These are phyloP conservation scores for Rutstroemia sydowiana DNA, from an alignment of 2,329 filamentous ascomycete genomes.

Conservation along the genomic window DNA sequence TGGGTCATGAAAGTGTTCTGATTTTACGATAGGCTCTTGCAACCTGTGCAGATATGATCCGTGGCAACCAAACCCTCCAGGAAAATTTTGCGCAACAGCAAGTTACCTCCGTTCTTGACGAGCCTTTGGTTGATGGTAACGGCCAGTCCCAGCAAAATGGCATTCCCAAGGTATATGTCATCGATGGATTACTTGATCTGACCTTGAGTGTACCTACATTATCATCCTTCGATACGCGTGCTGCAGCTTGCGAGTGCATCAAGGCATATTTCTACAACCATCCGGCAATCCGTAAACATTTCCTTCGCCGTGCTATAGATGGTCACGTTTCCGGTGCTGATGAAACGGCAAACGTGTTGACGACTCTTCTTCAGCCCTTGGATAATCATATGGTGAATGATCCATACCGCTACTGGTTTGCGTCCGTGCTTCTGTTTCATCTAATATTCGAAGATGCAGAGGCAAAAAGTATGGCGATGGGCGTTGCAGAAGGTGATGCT, in stretches of 20 bases:
- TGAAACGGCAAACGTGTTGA: slow-evolving; percentile 82
- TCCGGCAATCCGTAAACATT: slow-evolving; percentile 73
- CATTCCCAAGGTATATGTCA: slow-evolving; percentile 70
- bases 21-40: slow-evolving; percentile 55
- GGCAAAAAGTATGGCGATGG: slow-evolving; percentile 73
- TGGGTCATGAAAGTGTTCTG: slow-evolving; percentile 7
- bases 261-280: slow-evolving; percentile 89
- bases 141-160: slow-evolving; percentile 41
- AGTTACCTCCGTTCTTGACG: slow-evolving; percentile 54
- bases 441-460: slow-evolving; percentile 72
- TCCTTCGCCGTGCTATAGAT: slow-evolving; percentile 80
- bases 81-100: slow-evolving; percentile 84
- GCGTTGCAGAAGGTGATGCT: slow-evolving; percentile 81
- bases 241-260: slow-evolving; percentile 82
- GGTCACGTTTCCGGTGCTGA: slow-evolving; percentile 72
- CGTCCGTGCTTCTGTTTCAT: slow-evolving; percentile 78
- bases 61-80: slow-evolving; percentile 71
- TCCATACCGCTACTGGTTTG: slow-evolving; percentile 86
- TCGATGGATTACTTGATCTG: slow-evolving; percentile 84
- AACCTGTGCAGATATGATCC: slow-evolving; percentile 83
- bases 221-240: slow-evolving; percentile 69
- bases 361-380: slow-evolving; percentile 65
- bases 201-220: slow-evolving; percentile 61
- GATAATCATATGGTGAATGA: slow-evolving; percentile 58
- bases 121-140: slow-evolving; percentile 29